Conservation (phyloP, 371 early-diverging fungal genomes). For the Mucor irregularis region DNA sequence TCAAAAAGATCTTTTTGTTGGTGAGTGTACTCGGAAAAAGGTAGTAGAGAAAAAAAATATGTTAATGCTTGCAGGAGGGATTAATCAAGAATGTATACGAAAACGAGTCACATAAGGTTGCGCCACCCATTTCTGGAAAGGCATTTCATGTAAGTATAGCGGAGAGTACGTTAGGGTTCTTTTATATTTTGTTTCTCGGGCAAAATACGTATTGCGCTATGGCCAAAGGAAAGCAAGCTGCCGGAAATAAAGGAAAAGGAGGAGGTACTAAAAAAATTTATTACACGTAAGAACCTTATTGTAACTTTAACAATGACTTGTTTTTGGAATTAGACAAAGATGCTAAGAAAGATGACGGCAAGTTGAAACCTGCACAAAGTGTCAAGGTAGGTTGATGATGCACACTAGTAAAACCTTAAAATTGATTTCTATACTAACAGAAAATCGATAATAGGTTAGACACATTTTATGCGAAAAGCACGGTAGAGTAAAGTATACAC, state of each 20-base stretch:
- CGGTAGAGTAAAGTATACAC: conserved; percentile 46
- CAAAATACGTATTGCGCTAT: conserved; percentile 12
- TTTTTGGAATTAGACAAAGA: conserved; percentile 29
- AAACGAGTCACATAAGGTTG: neutral
- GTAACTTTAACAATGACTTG: no score
- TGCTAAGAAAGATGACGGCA: conserved; percentile 48
- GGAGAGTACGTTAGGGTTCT: neutral
- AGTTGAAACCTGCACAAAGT: conserved; percentile 77
- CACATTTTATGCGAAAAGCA: conserved; percentile 90
- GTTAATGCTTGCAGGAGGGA: neutral
- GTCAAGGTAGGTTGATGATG: conserved; percentile 55
- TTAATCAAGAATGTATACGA: neutral
- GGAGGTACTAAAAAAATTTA: no score
- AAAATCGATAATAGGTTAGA: conserved; percentile 74
- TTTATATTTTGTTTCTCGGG: conserved; percentile 1
- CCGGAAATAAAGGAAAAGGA: conserved; percentile 41
- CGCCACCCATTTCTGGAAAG: neutral
- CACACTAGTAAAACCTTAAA: no score
- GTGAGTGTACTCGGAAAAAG: neutral
- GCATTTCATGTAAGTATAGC: no score
- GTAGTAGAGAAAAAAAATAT: conserved; percentile 3
- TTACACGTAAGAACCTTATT: neutral
- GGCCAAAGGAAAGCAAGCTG: conserved; percentile 53
- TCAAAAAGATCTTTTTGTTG: neutral
- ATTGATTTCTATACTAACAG: no score